Percentiles rank a stretch among this genome's conserved stretches.
phyloP scores from a whole-genome alignment of 2,329 filamentous ascomycete genomes.

The Talaromyces sp. region DNA sequence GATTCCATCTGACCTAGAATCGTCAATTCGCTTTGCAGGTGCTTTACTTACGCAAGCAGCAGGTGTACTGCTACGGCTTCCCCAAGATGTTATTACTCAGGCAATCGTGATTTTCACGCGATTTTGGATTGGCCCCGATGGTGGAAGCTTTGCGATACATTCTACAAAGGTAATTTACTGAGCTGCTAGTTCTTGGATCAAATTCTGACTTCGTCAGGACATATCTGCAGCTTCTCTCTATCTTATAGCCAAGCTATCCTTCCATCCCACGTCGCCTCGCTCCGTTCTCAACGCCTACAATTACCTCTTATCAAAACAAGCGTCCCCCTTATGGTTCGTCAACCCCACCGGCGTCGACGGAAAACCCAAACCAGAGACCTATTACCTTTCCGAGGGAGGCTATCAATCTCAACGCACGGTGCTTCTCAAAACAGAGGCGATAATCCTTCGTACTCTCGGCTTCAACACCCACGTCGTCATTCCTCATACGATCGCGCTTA shows the following conservation, averaged over 20 bases:
- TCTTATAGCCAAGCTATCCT: constrained; percentile 76
- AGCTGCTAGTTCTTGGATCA: neutral
- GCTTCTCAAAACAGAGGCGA: constrained; percentile 71
- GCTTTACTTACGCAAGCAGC: constrained; percentile 47
- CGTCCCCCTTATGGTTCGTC: constrained; percentile 52
- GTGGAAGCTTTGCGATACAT: constrained; percentile 44
- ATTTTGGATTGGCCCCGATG: constrained; percentile 64
- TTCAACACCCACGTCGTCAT: constrained; percentile 84
- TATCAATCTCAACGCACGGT: constrained; percentile 64
- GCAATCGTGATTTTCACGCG: constrained; percentile 78
- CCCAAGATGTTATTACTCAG: constrained; percentile 80
- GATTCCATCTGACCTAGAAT: constrained; percentile 40
- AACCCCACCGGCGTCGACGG: constrained; percentile 27
- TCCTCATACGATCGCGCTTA: constrained; percentile 81
- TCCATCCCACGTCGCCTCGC: constrained; percentile 70
- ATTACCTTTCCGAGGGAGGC: constrained; percentile 69
- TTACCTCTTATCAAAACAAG: constrained; percentile 65
- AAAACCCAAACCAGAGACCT: constrained; percentile 49
- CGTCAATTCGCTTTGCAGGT: constrained; percentile 45
- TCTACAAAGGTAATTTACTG: constrained; percentile 37
- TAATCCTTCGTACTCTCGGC: constrained; percentile 69
- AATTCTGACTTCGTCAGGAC: constrained; percentile 52
- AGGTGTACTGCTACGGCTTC: constrained; percentile 71
- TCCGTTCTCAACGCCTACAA: constrained; percentile 81
- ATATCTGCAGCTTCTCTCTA: constrained; percentile 79